Conservation (phyloP, 108 stramenopile genomes). For the Schizochytrium sp. region DNA sequence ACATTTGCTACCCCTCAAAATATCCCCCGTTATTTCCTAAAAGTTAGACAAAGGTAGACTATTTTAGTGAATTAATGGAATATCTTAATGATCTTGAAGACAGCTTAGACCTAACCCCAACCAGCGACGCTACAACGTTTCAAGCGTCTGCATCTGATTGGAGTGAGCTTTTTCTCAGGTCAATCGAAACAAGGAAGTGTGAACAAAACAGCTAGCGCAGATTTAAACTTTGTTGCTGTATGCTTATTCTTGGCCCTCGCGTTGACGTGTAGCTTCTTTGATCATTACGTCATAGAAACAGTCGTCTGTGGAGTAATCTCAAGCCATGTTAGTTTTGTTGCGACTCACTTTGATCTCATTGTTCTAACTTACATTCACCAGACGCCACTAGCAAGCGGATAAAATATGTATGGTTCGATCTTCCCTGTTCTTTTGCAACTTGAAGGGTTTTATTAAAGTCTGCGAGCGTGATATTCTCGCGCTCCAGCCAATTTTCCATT, state of each 20-base stretch:
- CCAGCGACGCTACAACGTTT: too few species aligned
- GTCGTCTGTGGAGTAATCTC: slow-evolving; percentile 20
- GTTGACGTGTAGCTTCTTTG: slow-evolving; percentile 25
- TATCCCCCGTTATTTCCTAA: too few species aligned
- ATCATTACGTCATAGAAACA: slow-evolving; percentile 59
- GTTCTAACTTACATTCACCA: slow-evolving; percentile 55
- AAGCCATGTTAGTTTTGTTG: too few species aligned
- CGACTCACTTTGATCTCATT: too few species aligned
- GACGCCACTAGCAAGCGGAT: slow-evolving; percentile 12
- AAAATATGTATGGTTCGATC: neutral
- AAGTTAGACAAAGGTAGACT: too few species aligned
- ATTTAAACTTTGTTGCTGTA: too few species aligned
- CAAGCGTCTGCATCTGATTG: too few species aligned
- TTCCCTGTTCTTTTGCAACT: neutral
- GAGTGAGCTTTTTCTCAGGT: neutral
- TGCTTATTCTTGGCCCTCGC: neutral
- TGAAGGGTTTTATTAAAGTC: slow-evolving; percentile 59
- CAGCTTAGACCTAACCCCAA: too few species aligned
- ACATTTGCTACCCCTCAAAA: too few species aligned
- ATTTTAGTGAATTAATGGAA: too few species aligned
- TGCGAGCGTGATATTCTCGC: neutral
- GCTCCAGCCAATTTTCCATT: slow-evolving; percentile 62
- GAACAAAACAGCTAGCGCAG: too few species aligned
- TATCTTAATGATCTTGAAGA: too few species aligned
- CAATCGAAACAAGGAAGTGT: neutral